These are phyloP conservation scores for Rhododendron mucronatum DNA, from an alignment of 148 eudicot genomes.

Conservation along the genomic window DNA sequence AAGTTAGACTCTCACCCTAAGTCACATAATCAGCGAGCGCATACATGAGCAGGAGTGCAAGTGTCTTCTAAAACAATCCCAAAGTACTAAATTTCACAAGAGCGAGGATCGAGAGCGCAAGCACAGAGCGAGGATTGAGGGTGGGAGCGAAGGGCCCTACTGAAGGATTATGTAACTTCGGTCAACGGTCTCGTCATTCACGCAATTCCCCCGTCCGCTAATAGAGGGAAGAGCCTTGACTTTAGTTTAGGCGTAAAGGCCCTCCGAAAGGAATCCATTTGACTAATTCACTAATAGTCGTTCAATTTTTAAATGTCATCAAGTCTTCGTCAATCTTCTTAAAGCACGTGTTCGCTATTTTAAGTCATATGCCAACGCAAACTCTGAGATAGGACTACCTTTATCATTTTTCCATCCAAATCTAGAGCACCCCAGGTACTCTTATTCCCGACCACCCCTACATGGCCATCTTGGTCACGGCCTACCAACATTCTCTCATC, in stretches of 20 bases:
- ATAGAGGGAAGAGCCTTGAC: too few relatives aligned
- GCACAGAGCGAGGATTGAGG: too few relatives aligned
- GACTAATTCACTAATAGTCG: neutral
- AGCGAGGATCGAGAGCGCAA: too few relatives aligned
- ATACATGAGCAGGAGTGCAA: too few relatives aligned
- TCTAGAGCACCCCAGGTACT: neutral
- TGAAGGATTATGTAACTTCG: neutral
- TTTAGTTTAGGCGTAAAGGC: too few relatives aligned
- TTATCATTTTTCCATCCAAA: neutral
- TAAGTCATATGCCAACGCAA: neutral
- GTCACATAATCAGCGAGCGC: too few relatives aligned
- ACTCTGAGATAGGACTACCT: neutral
- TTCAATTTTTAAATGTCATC: neutral
- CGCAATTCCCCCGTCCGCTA: too few relatives aligned
- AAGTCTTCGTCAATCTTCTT: neutral
- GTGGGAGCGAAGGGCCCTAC: too few relatives aligned
- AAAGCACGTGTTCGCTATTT: neutral
- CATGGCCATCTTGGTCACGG: neutral
- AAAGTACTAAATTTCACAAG: too few relatives aligned
- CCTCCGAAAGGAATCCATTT: neutral
- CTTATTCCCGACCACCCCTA: neutral
- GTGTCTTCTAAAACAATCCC: too few relatives aligned
- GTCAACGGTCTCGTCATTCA: too few relatives aligned
- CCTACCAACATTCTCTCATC: neutral
- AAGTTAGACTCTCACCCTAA: neutral